Conservation (phyloP, 2,329 filamentous ascomycete genomes). For the Rugonectria rugulosa region DNA sequence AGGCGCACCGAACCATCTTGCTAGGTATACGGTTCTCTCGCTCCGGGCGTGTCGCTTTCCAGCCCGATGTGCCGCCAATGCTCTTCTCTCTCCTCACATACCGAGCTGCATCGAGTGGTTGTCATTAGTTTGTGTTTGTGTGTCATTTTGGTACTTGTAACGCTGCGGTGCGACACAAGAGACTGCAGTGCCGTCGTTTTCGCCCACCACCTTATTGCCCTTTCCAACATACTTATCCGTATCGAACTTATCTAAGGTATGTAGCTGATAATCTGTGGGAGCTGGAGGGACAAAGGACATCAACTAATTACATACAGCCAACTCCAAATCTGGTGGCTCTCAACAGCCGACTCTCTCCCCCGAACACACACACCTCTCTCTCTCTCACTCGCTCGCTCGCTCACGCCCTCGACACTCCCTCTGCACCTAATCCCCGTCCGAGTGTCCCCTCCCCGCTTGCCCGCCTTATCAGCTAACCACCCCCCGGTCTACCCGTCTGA, state of each 20-base stretch:
- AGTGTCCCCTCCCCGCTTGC: slow-evolving; percentile 37
- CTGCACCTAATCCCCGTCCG: slow-evolving; percentile 31
- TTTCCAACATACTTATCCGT: neutral
- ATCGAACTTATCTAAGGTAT: neutral
- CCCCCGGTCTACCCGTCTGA: slow-evolving; percentile 34
- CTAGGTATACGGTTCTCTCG: slow-evolving; percentile 25
- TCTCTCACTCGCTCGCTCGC: neutral
- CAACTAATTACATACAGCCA: slow-evolving; percentile 16
- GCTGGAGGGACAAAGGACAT: neutral
- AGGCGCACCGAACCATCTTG: slow-evolving; percentile 35
- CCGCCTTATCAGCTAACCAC: slow-evolving; percentile 40
- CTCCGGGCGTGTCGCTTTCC: slow-evolving; percentile 31
- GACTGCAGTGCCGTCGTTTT: neutral
- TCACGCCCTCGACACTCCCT: slow-evolving; percentile 20
- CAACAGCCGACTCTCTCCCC: neutral
- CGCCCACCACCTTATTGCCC: neutral
- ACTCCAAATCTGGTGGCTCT: slow-evolving; percentile 7
- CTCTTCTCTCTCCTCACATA: slow-evolving; percentile 10
- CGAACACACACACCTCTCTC: neutral
- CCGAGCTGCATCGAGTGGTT: slow-evolving; percentile 3
- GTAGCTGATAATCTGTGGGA: neutral
- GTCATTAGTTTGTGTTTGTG: slow-evolving; percentile 6
- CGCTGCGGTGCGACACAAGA: slow-evolving; percentile 2
- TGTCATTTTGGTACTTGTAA: slow-evolving; percentile 2
- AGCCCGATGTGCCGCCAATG: slow-evolving; percentile 20